Conservation (phyloP, 208 protist species). For the Leishmania braziliensis region DNA sequence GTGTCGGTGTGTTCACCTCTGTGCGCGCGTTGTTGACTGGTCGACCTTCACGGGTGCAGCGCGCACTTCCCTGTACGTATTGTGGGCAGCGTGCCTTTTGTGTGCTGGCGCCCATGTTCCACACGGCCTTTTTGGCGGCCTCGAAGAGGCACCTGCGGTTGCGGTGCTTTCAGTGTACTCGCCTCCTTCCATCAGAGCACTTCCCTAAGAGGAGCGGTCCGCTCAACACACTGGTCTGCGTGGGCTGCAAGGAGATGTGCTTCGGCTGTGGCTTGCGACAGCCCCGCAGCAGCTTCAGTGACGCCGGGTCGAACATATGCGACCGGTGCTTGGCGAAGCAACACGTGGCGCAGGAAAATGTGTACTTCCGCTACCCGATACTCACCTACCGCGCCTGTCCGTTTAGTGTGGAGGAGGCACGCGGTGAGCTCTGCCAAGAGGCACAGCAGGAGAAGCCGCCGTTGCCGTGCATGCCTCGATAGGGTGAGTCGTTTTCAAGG, state of each 20-base stretch:
- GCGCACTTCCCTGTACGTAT: neutral
- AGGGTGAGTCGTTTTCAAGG: neutral
- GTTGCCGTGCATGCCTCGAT: neutral
- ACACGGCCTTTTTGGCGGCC: slow-evolving; percentile 28
- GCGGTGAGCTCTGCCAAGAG: slow-evolving; percentile 65
- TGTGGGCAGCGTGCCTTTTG: neutral
- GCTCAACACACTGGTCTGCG: slow-evolving; percentile 64
- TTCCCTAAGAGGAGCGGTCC: slow-evolving; percentile 56
- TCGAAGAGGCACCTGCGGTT: slow-evolving; percentile 75
- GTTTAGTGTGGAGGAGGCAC: slow-evolving; percentile 78
- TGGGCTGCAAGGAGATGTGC: slow-evolving; percentile 78
- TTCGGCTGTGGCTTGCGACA: slow-evolving; percentile 66
- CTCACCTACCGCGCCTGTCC: slow-evolving; percentile 87
- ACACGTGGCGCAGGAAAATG: slow-evolving; percentile 78
- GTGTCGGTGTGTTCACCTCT: neutral
- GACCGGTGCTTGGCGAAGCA: slow-evolving; percentile 71
- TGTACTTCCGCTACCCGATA: slow-evolving; percentile 90
- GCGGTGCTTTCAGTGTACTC: slow-evolving; percentile 61
- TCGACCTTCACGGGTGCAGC: neutral
- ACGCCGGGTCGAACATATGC: slow-evolving; percentile 49
- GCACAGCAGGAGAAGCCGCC: slow-evolving; percentile 13
- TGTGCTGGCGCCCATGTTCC: slow-evolving; percentile 23
- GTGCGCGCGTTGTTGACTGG: neutral
- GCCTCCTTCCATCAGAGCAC: slow-evolving; percentile 71
- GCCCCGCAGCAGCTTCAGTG: slow-evolving; percentile 54